Evolutionary conservation across 495 filamentous ascomycete species (phyloP), one percentile per base, ranked within the genome.

Genomic region (Chaetomium cochliodes): DNA sequence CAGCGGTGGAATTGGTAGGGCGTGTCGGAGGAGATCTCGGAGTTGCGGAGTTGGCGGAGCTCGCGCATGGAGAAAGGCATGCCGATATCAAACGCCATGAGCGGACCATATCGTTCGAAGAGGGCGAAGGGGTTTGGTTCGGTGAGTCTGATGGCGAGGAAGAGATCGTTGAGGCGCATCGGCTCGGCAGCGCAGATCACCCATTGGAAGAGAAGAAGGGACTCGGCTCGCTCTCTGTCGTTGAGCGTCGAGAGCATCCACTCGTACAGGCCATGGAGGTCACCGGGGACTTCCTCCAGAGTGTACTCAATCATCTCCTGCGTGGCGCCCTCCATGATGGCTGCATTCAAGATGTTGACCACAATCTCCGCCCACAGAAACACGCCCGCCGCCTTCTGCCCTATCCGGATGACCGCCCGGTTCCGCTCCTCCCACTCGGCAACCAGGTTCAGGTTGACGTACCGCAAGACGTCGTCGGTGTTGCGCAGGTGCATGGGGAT

Each of bases 321-420:
- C 2, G 68, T 66, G 0, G 75, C 75, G 3, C 75, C 75, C 37
- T 73, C 74, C 2, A 62, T 60, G 37, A 77, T 77, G 65, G 75
- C 74, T n/a, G 70, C 67, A 41, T 78, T 77, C 8, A 78, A 57
- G 9, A 78, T 72, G 54, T 77, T 76, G 42, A 76, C 74, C 8
- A 75, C 72, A 25, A 77, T 73, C 62, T 76, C 73, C 9, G 76
- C 76, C 76, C 75, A 77, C 5, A 76, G 65, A 25, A 77, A 79
- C 22, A 73, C 70, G 18, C 75, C 74, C 4, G 60, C 60, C 15
- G 75, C 69, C 52, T 75, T 79, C 22, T 70, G 53, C 8, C 63
- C 74, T 16, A 76, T 69, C 51, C 37, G 55, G 44, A 70, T 62
- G 18, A 74, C 73, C 0, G 66, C 66, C 3, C 57, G 46, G 53